Evolutionary conservation across 75 land plant genomes (phyloP).

Genomic region (Chamaecyparis obtusa): DNA sequence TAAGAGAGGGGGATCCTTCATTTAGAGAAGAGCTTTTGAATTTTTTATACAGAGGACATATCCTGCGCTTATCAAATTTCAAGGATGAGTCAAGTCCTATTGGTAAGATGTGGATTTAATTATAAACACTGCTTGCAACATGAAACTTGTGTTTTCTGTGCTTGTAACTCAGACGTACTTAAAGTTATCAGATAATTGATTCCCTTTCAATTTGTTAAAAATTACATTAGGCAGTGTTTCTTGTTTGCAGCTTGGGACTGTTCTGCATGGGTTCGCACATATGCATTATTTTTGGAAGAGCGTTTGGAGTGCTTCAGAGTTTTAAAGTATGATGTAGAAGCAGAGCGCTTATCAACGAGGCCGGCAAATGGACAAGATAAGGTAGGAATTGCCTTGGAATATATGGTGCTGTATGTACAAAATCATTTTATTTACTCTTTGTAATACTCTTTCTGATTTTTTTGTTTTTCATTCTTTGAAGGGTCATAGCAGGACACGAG

Average conservation of each 20-base stretch:
- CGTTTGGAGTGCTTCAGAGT: constrained; percentile 82
- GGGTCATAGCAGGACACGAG: constrained; percentile 83
- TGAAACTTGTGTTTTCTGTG: background rate
- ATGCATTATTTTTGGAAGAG: constrained; percentile 81
- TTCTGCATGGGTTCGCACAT: constrained; percentile 95
- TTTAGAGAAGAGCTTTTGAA: constrained; percentile 88
- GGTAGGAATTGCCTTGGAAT: background rate
- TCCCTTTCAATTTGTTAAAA: background rate
- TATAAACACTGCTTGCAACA: background rate
- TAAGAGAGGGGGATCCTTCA: constrained; percentile 98
- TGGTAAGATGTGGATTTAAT: constrained; percentile 39
- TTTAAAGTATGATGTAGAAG: constrained; percentile 86
- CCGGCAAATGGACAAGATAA: constrained; percentile 37
- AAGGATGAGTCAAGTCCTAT: constrained; percentile 97
- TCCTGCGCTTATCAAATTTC: constrained; percentile 93
- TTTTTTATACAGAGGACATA: constrained; percentile 61
- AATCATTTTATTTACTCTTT: background rate
- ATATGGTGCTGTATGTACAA: background rate
- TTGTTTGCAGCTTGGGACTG: constrained; percentile 86
- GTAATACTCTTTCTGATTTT: background rate
- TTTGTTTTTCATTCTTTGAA: constrained; percentile 20
- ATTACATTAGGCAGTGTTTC: background rate
- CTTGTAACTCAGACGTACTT: background rate
- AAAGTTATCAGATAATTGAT: background rate
- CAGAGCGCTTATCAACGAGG: constrained; percentile 64